These are phyloP conservation scores for Blastocystis hominis DNA, from an alignment of 352 stramenopile species.

Conservation along the genomic window DNA sequence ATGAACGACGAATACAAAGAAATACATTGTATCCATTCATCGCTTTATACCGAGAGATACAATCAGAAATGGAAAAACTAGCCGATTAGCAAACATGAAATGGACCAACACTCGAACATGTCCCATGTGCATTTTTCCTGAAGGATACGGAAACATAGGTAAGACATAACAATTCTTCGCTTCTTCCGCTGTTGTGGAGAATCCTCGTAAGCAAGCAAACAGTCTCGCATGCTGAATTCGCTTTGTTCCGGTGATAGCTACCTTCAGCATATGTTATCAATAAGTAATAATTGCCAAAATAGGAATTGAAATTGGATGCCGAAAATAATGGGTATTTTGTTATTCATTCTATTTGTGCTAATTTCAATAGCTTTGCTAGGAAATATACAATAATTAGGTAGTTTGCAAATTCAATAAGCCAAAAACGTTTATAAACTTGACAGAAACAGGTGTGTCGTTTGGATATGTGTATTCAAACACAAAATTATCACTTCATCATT, in stretches of 20 bases:
- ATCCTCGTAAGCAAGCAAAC: neutral
- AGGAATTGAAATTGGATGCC: too few relatives aligned
- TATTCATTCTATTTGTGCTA: too few relatives aligned
- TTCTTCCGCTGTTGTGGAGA: neutral
- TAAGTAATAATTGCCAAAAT: too few relatives aligned
- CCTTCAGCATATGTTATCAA: neutral
- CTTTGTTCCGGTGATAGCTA: neutral
- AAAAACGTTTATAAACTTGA: too few relatives aligned
- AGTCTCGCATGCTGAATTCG: neutral
- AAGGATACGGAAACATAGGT: slow-evolving; percentile 98
- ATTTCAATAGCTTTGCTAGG: too few relatives aligned
- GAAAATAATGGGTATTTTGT: too few relatives aligned
- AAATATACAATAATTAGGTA: too few relatives aligned
- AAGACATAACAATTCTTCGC: slow-evolving; percentile 72
- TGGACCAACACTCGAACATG: slow-evolving; percentile 85
- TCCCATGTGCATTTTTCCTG: slow-evolving; percentile 88
- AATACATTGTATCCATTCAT: slow-evolving; percentile 88
- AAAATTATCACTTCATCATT: too few relatives aligned
- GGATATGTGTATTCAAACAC: too few relatives aligned
- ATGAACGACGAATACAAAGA: neutral
- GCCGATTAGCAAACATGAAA: slow-evolving; percentile 50
- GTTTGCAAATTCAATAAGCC: too few relatives aligned
- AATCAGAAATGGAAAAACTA: slow-evolving; percentile 81
- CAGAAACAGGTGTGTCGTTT: too few relatives aligned
- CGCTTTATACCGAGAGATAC: slow-evolving; percentile 86